Base-by-base conservation (phyloP, 2,329 filamentous ascomycete genomes). In the Davidsoniella australis region DNA sequence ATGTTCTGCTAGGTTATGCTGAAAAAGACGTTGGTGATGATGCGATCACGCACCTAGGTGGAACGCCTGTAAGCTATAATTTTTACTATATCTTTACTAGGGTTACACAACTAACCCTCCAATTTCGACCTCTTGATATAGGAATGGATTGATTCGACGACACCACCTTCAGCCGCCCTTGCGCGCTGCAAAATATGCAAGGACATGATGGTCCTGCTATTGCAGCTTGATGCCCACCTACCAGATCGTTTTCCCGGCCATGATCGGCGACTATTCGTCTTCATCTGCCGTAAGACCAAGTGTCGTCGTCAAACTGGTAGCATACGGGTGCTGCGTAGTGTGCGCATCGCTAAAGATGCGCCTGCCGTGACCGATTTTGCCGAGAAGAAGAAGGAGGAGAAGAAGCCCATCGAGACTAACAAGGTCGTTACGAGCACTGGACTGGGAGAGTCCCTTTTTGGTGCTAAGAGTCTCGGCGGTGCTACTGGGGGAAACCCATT, bases 151-250 rank as follows among this genome's bases (percentile, higher is more conserved):
- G 80, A 88, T 57, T 64, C 72, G n/a, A 67, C 71, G 48, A 75
- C 72, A 39, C 70, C 82, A 3, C 84, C 89, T 6, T 83, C 85
- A 1, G 82, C 82, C 20, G 69, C 80, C 1, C 72, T 94, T 8
- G 86, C 84, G 18, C 82, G 80, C 64, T 98, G 91, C 69, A 86
- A 84, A 64, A 74, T 84, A 56, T 98, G 91, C 75, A 84, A 86
- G 56, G 75, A 79, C 47, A 66, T 85, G 47, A 86, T 95, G 76
- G 80, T 78, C 1, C 72, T 96, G 9, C 75, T 98, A 2, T 74
- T 98, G 43, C 87, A 98, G 64, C 74, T 98, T 24, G 86, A 98
- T 64, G 88, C 78, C 58, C 87, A 95, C 61, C 72, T 96, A 3
- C 88, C 87, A 12, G 82, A 89, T 49, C 73, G 78, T 45, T 95